Percentiles rank a stretch among this genome's conserved stretches.
Evolutionary conservation across 1,284 basidiomycete genomes (phyloP).

Genomic region (Volvariella volvacea): DNA sequence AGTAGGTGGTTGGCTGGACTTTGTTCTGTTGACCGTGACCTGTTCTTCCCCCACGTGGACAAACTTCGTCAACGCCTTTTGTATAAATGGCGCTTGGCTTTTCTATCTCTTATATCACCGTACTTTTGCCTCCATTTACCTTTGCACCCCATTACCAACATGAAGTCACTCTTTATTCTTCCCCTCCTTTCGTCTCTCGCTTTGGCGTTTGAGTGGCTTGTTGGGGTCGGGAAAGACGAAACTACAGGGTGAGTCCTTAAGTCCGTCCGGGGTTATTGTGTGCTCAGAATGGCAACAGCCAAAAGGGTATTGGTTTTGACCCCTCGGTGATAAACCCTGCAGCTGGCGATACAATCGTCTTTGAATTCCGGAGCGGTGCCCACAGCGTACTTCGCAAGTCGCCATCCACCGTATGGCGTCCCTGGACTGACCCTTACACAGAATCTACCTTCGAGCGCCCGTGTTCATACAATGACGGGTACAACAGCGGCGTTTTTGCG

Average conservation of each 20-base stretch:
- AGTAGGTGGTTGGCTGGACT: no score
- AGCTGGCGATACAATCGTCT: constrained; percentile 24
- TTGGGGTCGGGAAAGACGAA: constrained; percentile 30
- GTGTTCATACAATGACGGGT: constrained; percentile 25
- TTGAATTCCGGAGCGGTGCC: constrained; percentile 28
- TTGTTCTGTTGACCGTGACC: no score
- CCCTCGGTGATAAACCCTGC: constrained; percentile 27
- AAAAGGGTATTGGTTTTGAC: constrained; percentile 31
- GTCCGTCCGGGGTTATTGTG: neutral
- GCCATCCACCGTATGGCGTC: neutral
- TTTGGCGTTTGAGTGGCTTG: constrained; percentile 20
- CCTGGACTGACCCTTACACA: constrained; percentile 7
- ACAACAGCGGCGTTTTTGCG: constrained; percentile 23
- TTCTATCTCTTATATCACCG: no score
- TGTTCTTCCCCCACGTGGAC: no score
- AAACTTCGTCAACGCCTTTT: no score
- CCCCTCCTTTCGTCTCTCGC: constrained; percentile 12
- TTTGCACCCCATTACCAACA: neutral
- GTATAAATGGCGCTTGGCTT: no score
- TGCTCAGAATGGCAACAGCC: constrained; percentile 12
- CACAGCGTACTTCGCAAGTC: constrained; percentile 29
- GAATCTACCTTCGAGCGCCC: constrained; percentile 28
- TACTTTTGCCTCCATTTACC: no score
- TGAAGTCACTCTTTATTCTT: constrained; percentile 7
- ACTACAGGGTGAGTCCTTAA: constrained; percentile 22